These are phyloP conservation scores for Selenicereus undatus DNA, from an alignment of 148 eudicot genomes.

Conservation along the genomic window DNA sequence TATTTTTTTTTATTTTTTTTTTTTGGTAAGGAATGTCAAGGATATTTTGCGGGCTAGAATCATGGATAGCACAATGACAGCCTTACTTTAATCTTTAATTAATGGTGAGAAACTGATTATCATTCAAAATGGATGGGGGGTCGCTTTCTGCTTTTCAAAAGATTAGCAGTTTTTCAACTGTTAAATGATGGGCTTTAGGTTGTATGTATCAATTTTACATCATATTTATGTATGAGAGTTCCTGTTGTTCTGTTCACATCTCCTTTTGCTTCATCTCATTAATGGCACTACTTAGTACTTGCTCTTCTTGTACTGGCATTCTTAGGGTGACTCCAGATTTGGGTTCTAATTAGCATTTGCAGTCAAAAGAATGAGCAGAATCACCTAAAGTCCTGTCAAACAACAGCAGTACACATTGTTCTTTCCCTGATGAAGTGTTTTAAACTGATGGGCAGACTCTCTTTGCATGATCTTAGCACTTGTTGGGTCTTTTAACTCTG, in stretches of 20 bases:
- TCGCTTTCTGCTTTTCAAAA: slow-evolving; percentile 28
- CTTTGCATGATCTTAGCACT: neutral
- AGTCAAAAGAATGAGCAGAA: neutral
- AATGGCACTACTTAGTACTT: neutral
- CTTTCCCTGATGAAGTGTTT: neutral
- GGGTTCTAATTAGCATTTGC: neutral
- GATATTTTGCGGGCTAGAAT: slow-evolving; percentile 19
- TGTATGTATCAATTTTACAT: neutral
- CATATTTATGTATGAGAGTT: neutral
- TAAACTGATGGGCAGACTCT: neutral
- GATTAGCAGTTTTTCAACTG: slow-evolving; percentile 16
- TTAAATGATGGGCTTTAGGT: slow-evolving; percentile 12
- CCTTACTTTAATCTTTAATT: slow-evolving; percentile 20
- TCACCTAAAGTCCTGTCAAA: neutral
- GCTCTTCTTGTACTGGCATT: slow-evolving; percentile 1
- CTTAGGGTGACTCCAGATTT: slow-evolving; percentile 12
- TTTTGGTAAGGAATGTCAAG: neutral
- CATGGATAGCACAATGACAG: slow-evolving; percentile 31
- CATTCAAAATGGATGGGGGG: slow-evolving; percentile 25
- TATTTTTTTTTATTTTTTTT: no score
- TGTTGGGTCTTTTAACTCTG: neutral
- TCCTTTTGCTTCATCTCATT: neutral
- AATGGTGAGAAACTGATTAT: slow-evolving; percentile 8
- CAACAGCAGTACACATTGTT: neutral
- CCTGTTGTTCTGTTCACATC: neutral